Base-by-base conservation (phyloP, 352 stramenopile genomes). In the Plasmopara viticola region DNA sequence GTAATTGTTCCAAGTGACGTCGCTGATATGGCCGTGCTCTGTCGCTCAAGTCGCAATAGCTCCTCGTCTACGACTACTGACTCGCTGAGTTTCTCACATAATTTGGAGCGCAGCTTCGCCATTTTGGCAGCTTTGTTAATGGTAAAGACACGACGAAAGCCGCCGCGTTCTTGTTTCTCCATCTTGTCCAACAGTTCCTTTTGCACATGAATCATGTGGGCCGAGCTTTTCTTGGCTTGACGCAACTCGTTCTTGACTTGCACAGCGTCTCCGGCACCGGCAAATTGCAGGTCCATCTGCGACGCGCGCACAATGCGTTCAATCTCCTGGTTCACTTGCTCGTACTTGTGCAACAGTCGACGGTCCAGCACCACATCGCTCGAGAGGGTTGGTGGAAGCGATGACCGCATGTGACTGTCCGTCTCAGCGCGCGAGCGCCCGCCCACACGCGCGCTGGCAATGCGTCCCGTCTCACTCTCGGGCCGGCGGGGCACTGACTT, bases 161-260 rank as follows among this genome's bases (percentile, higher is more conserved):
- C 67, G 38, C 75, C 66, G 18, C 75, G 74, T 46, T 90, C 80
- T 41, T 88, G 78, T 41, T 66, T 69, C 62, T 87, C 80, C 59
- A 90, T 85, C 53, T 90, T 90, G 58, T 90, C 76, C 44, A 90
- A 70, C 43, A 90, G 54, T 51, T 87, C 78, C 51, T 89, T 87
- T 58, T 90, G 80, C 38, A 73, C 84, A 53, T 88, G 78, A 53
- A 90, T 86, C 62, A 85, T 84, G 55, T 86, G 70, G 17, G 67
- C 68, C 53, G 80, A 90, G 51, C 66, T 85, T 29, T 73, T 73
- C 51, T 75, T 76, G 2, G 68, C 76, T 52, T 86, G 81, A 15
- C 66, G 65, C 43, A 90, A 54, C 40, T 90, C 80, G 9, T 53
- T 64, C 29, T 62, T 68, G 34, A 83, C 62, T 41, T 78, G 66